A percentile compares a stretch with the other conserved stretches of the same genome.
These are phyloP conservation scores for Paramecium octaurelia DNA, from an alignment of 73 alveolate species.

Conservation along the genomic window DNA sequence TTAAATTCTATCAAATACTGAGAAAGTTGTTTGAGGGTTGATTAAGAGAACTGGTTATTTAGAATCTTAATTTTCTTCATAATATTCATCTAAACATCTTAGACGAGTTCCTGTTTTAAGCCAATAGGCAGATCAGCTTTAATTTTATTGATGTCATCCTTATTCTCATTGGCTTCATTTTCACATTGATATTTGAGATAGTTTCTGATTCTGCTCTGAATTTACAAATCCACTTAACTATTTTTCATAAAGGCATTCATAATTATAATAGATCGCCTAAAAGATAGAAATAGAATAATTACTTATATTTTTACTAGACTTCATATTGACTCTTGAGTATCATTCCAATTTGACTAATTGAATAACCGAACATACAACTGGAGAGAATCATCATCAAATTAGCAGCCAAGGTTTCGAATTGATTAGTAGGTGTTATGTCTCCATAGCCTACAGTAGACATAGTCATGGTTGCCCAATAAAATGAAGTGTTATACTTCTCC, in stretches of 20 bases:
- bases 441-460: constrained; percentile 64
- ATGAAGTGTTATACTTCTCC: constrained; percentile 4
- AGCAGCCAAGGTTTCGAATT: neutral
- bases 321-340: constrained; percentile 42
- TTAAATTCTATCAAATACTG: neutral
- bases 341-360: constrained; percentile 57
- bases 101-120: neutral
- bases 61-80: neutral
- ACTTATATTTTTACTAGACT: neutral
- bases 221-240: neutral
- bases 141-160: constrained; percentile 2
- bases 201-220: constrained; percentile 15
- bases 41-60: neutral
- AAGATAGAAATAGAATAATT: neutral
- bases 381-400: constrained; percentile 25
- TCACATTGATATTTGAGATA: constrained; percentile 7
- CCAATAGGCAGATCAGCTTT: neutral
- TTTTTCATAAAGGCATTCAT: constrained; percentile 30
- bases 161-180: neutral
- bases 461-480: constrained; percentile 61
- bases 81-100: neutral
- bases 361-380: constrained; percentile 53
- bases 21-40: neutral
- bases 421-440: constrained; percentile 54
- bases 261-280: neutral